Evolutionary conservation across 306 rosid species (phyloP), one percentile per base, ranked within the genome.

Genomic region (Quercus engelmannii): DNA sequence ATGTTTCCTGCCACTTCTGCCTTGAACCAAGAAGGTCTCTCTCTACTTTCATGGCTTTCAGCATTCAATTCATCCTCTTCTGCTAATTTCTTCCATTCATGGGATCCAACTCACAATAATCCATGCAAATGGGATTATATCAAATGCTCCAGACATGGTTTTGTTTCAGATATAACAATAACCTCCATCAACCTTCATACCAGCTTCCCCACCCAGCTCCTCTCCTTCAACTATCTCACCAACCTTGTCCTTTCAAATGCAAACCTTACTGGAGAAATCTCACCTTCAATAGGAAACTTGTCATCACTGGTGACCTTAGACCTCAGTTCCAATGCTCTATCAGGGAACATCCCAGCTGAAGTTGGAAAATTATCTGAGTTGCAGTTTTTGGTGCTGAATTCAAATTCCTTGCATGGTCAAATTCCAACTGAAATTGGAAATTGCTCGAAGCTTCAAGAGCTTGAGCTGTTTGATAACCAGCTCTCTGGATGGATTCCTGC

Each of bases 41-140:
- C 97, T 78, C 84, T 94, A 43, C 94, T 92, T 79, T 92, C 98
- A 81, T 94, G 98, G 98, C 88, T 92, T 83, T 88, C 97, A 74
- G 87, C 87, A 69, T 86, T 91, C 79, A 94, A 91, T 63, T 91
- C 93, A 8, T 87, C 97, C 75, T 78, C 84, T 46, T 85, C 91
- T n/a, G 76, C 87, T 46, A 20, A 83, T n/a, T 64, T 85, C 74
- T 94, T 94, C 88, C 87, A 97, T 69, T 92, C 98, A 28, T 94
- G 98, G 98, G 79, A 87, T 86, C 90, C 90, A 49, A 74, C 85
- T 38, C 84, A 91, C 83, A 61, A 81, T 46, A 82, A 67, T 86
- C 98, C 98, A 55, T 94, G 98, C 87, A 87, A 73, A 82, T 94
- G 98, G 98, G 93, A 92, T 74, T 89, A 86, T 75, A 82, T 94